These are phyloP conservation scores for Xylaria sp. DNA, from an alignment of 2,329 filamentous ascomycete genomes.

Conservation along the genomic window DNA sequence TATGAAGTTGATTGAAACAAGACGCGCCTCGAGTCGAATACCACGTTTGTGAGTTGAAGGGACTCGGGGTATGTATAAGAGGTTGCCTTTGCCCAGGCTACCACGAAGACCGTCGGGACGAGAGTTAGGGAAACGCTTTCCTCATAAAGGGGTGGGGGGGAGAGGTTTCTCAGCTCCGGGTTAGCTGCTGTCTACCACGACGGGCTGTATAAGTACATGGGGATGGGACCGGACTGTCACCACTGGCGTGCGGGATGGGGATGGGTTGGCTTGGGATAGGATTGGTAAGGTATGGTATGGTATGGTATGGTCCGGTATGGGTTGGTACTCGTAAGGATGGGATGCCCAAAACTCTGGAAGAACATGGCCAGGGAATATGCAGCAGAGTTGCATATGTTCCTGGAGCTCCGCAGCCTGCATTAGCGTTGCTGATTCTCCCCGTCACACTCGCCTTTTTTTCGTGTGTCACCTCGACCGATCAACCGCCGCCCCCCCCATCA, in stretches of 20 bases:
- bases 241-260: too few relatives aligned
- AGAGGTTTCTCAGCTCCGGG: neutral
- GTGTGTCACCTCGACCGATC: neutral
- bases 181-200: neutral
- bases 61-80: neutral
- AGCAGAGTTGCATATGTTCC: conserved; percentile 17
- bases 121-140: neutral
- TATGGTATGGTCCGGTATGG: too few relatives aligned
- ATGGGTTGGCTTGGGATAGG: too few relatives aligned
- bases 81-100: neutral
- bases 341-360: conserved; percentile 2
- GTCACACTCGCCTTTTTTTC: neutral
- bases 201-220: neutral
- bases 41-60: neutral
- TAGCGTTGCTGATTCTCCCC: conserved; percentile 7
- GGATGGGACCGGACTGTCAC: neutral
- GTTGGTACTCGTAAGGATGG: neutral
- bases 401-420: conserved; percentile 15
- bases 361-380: conserved; percentile 13
- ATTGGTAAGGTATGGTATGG: too few relatives aligned
- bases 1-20: neutral
- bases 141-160: neutral
- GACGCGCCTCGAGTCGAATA: neutral
- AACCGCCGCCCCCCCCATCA: neutral
- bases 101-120: neutral